Evolutionary conservation across 2,329 filamentous ascomycete genomes (phyloP).

Genomic region (Pestalotiopsis sp.): DNA sequence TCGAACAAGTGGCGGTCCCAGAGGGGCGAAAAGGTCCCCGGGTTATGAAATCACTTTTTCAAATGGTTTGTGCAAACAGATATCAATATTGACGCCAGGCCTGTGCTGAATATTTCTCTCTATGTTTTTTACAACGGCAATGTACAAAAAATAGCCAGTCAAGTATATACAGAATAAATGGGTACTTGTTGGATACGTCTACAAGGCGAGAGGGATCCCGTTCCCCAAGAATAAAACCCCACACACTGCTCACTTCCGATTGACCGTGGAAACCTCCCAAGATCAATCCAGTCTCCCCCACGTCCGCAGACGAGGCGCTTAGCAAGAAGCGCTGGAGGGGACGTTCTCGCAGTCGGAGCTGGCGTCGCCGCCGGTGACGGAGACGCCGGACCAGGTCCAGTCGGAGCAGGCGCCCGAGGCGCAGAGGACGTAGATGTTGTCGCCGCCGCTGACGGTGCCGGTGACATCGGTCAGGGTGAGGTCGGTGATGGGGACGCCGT

Average conservation of each 20-base stretch:
- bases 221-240: background rate
- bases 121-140: background rate
- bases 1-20: slow-evolving; percentile 34
- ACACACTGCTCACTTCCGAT: background rate
- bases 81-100: slow-evolving; percentile 1
- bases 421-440: slow-evolving; percentile 39
- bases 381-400: slow-evolving; percentile 39
- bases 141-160: background rate
- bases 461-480: slow-evolving; percentile 42
- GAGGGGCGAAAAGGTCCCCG: slow-evolving; percentile 32
- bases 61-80: background rate
- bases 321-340: slow-evolving; percentile 26
- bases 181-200: background rate
- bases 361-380: slow-evolving; percentile 38
- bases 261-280: background rate
- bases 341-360: slow-evolving; percentile 64
- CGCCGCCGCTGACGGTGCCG: slow-evolving; percentile 37
- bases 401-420: slow-evolving; percentile 36
- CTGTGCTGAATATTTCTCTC: background rate
- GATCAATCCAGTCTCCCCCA: background rate
- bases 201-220: background rate
- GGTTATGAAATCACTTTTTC: background rate
- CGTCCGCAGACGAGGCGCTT: background rate
- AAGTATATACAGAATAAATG: slow-evolving; percentile 8
- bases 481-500: slow-evolving; percentile 47